Evolutionary conservation across 768 basidiomycete genomes (phyloP).

Genomic region (Kockovaella imperatae): DNA sequence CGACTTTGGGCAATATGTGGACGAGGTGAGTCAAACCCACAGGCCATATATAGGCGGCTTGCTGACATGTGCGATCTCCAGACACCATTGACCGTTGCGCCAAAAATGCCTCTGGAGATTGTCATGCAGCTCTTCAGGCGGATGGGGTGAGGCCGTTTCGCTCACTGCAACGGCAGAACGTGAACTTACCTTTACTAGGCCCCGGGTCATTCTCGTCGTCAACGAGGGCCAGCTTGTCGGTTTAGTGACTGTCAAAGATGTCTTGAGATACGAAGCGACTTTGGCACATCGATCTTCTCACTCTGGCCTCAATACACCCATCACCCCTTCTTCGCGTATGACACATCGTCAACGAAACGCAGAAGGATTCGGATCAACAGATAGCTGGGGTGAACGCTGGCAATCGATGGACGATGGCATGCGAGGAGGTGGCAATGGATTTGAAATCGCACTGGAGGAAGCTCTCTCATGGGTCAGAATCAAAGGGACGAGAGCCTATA

Average conservation of each 20-base stretch:
- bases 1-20: conserved; percentile 74
- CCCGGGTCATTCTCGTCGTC: conserved; percentile 91
- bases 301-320: too few relatives aligned
- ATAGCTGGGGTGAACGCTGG: conserved; percentile 25
- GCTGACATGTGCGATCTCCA: conserved; percentile 47
- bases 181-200: conserved; percentile 51
- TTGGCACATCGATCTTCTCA: background rate
- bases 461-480: conserved; percentile 23
- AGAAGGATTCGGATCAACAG: conserved; percentile 2
- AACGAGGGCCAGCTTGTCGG: conserved; percentile 74
- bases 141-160: conserved; percentile 68
- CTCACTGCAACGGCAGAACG: background rate
- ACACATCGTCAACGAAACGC: conserved; percentile 11
- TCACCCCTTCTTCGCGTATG: background rate
- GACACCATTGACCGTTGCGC: conserved; percentile 90
- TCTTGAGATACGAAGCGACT: conserved; percentile 67
- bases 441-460: conserved; percentile 33
- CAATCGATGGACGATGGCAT: conserved; percentile 7
- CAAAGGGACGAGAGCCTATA: conserved; percentile 2
- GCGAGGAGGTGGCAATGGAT: conserved; percentile 10
- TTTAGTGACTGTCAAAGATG: conserved; percentile 91
- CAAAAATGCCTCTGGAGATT: conserved; percentile 86
- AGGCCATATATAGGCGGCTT: background rate
- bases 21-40: conserved; percentile 58
- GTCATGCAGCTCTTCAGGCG: conserved; percentile 96